These are phyloP conservation scores for Venturia asperata DNA, from an alignment of 2,329 filamentous ascomycete species.

Conservation along the genomic window DNA sequence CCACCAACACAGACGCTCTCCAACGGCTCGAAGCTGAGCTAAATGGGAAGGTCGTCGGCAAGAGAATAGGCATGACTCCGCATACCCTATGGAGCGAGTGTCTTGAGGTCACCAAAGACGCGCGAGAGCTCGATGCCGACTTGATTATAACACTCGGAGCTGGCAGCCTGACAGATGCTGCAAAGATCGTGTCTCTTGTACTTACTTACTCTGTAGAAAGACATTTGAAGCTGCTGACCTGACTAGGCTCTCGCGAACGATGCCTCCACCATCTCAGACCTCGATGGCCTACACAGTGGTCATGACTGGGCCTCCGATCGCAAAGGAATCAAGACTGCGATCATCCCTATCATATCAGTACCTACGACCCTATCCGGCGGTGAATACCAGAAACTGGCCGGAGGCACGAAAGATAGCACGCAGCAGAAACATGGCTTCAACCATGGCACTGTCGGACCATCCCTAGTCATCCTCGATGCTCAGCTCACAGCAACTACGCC, in stretches of 20 bases:
- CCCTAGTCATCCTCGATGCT: constrained; percentile 52
- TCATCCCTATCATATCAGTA: constrained; percentile 34
- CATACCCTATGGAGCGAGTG: constrained; percentile 51
- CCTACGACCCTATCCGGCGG: constrained; percentile 38
- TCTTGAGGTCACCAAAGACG: constrained; percentile 41
- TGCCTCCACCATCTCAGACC: constrained; percentile 32
- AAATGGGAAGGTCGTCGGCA: constrained; percentile 38
- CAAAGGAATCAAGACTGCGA: constrained; percentile 21
- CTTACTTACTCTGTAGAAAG: constrained; percentile 1
- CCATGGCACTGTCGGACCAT: constrained; percentile 36
- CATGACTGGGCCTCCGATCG: constrained; percentile 18
- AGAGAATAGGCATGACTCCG: constrained; percentile 45
- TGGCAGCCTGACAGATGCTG: constrained; percentile 50
- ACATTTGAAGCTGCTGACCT: constrained; percentile 3
- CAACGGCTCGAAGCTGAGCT: constrained; percentile 37
- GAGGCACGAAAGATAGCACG: constrained; percentile 33
- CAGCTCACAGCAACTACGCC: constrained; percentile 47
- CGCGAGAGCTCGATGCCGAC: constrained; percentile 36
- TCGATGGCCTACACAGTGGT: constrained; percentile 27
- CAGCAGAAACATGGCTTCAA: constrained; percentile 25
- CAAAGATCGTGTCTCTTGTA: constrained; percentile 46
- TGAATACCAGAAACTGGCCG: constrained; percentile 36
- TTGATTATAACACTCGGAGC: constrained; percentile 49
- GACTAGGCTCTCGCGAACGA: constrained; percentile 43
- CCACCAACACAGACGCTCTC: constrained; percentile 41